These are phyloP conservation scores for Amanita phalloides DNA, from an alignment of 768 basidiomycete species.

Conservation along the genomic window DNA sequence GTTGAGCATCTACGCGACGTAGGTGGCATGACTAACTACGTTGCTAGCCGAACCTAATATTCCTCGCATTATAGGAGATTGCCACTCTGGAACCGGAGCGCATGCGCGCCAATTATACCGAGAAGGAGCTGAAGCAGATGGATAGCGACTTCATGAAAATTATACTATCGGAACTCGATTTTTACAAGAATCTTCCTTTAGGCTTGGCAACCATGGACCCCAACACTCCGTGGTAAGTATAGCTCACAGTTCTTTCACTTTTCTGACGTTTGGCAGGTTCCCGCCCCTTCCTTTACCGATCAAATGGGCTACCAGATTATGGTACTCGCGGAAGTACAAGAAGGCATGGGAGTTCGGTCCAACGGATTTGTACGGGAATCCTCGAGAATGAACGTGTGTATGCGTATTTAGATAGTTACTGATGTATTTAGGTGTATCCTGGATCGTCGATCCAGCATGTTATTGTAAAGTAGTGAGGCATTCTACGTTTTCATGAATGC, in stretches of 20 bases:
- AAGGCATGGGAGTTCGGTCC: slow-evolving; percentile 22
- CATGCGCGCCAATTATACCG: slow-evolving; percentile 15
- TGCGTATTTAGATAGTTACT: slow-evolving; percentile 11
- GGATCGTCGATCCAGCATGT: neutral
- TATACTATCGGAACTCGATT: slow-evolving; percentile 12
- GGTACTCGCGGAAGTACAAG: slow-evolving; percentile 14
- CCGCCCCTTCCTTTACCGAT: slow-evolving; percentile 17
- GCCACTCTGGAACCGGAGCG: slow-evolving; percentile 14
- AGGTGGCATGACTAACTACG: neutral
- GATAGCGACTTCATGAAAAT: slow-evolving; percentile 12
- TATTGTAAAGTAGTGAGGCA: neutral
- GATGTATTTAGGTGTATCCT: neutral
- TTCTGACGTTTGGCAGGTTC: slow-evolving; percentile 11
- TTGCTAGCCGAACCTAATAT: neutral
- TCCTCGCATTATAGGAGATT: slow-evolving; percentile 14
- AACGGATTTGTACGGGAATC: slow-evolving; percentile 16
- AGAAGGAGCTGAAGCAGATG: slow-evolving; percentile 15
- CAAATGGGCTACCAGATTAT: slow-evolving; percentile 14
- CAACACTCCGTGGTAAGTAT: slow-evolving; percentile 14
- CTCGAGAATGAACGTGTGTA: slow-evolving; percentile 11
- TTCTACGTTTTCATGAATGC: neutral
- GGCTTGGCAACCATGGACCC: slow-evolving; percentile 13
- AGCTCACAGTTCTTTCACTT: neutral
- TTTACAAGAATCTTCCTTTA: slow-evolving; percentile 15
- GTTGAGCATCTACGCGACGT: slow-evolving; percentile 17